Conservation (phyloP, 164 flowering plant species). For the Saururus chinensis region DNA sequence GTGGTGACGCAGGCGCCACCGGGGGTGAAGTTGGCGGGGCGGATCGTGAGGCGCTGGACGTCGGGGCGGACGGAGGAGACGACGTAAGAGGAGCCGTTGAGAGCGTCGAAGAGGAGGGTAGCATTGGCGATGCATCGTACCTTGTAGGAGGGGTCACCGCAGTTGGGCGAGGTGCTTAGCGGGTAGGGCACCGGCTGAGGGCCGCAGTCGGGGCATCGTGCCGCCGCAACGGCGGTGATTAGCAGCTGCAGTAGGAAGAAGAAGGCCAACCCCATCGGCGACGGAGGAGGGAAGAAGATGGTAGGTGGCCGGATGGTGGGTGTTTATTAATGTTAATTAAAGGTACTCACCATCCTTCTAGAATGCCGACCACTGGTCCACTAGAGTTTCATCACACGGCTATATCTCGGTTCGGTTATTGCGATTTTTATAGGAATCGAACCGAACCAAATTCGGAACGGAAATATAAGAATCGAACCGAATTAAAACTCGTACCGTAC, state of each 20-base stretch:
- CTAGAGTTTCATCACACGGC: no score
- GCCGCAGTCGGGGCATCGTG: constrained; percentile 26
- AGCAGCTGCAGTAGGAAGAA: constrained; percentile 1
- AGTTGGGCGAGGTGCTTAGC: constrained; percentile 26
- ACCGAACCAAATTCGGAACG: no score
- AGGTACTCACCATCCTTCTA: no score
- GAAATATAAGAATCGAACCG: no score
- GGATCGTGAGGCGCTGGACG: constrained; percentile 18
- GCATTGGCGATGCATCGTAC: constrained; percentile 20
- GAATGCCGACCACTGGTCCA: no score
- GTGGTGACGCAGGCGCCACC: constrained; percentile 18
- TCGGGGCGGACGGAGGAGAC: constrained; percentile 24
- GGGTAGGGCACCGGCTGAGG: constrained; percentile 33
- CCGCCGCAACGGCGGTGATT: not conserved
- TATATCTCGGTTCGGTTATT: no score
- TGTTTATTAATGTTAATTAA: no score
- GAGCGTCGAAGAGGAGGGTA: constrained; percentile 21
- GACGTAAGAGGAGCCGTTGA: constrained; percentile 25
- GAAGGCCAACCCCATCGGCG: not conserved
- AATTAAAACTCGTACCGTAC: no score
- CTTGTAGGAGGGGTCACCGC: constrained; percentile 37
- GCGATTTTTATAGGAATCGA: no score
- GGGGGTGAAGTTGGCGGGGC: constrained; percentile 15
- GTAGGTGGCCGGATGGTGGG: no score
- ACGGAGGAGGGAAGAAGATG: not conserved